Conservation (phyloP, 1,284 basidiomycete genomes). For the Boletus smithii region DNA sequence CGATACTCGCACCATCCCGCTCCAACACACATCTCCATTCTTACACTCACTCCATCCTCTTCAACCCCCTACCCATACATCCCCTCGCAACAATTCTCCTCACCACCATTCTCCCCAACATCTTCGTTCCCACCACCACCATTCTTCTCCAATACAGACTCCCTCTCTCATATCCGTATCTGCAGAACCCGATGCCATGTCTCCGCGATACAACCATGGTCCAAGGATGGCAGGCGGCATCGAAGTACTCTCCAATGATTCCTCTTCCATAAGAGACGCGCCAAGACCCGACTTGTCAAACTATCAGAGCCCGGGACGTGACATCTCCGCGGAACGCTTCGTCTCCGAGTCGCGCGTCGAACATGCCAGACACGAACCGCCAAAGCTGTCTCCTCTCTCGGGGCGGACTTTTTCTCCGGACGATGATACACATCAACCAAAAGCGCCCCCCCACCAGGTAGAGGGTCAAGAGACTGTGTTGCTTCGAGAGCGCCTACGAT, state of each 20-base stretch:
- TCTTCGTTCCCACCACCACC: slow-evolving; percentile 9
- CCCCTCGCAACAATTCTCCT: slow-evolving; percentile 20
- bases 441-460: neutral
- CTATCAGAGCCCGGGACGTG: slow-evolving; percentile 15
- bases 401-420: slow-evolving; percentile 6
- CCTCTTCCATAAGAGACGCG: slow-evolving; percentile 3
- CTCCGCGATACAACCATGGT: slow-evolving; percentile 20
- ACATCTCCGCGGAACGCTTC: slow-evolving; percentile 12
- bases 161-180: too few species aligned
- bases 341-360: slow-evolving; percentile 15
- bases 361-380: slow-evolving; percentile 10
- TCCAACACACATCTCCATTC: too few species aligned
- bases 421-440: slow-evolving; percentile 9
- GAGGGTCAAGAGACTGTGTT: slow-evolving; percentile 11
- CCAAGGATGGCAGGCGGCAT: slow-evolving; percentile 31
- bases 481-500: slow-evolving; percentile 8
- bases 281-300: slow-evolving; percentile 11
- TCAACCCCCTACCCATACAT: slow-evolving; percentile 5
- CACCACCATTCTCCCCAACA: slow-evolving; percentile 23
- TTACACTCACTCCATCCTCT: slow-evolving; percentile 6
- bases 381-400: slow-evolving; percentile 14
- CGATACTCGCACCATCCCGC: slow-evolving; percentile 14
- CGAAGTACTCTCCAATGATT: slow-evolving; percentile 21
- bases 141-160: slow-evolving; percentile 18
- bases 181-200: slow-evolving; percentile 15